These are phyloP conservation scores for Chlorella vulgaris DNA, from an alignment of 139 green algal genomes.

Conservation along the genomic window DNA sequence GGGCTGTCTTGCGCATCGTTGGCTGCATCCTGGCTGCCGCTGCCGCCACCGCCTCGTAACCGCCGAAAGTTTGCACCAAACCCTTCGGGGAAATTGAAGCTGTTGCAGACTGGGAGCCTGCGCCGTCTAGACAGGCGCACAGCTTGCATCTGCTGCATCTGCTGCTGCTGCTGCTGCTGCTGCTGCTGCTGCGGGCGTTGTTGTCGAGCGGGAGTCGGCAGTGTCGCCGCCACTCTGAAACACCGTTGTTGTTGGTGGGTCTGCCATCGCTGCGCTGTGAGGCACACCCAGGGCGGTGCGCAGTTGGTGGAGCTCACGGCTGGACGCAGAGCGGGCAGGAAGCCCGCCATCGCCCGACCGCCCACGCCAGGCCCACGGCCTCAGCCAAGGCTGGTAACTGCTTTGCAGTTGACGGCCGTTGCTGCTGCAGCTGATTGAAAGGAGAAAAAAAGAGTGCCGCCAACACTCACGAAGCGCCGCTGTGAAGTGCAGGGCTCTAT, in stretches of 20 bases:
- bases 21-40: not conserved
- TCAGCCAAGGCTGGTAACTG: too few species aligned
- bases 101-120: not conserved
- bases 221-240: not conserved
- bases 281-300: too few species aligned
- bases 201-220: not conserved
- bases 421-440: too few species aligned
- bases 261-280: not conserved
- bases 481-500: too few species aligned
- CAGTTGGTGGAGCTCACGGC: not conserved
- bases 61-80: slow-evolving; percentile 11
- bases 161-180: not conserved
- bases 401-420: too few species aligned
- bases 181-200: not conserved
- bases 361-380: not conserved
- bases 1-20: not conserved
- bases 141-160: not conserved
- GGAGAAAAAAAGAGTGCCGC: too few species aligned
- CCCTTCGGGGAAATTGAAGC: slow-evolving; percentile 8
- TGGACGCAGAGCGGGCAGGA: not conserved
- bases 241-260: not conserved
- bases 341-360: not conserved
- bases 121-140: not conserved
- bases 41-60: not conserved
- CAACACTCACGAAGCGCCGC: too few species aligned